Evolutionary conservation across 768 basidiomycete genomes (phyloP), one percentile per base, ranked within the genome.

Genomic region (Calvatia gigantea): DNA sequence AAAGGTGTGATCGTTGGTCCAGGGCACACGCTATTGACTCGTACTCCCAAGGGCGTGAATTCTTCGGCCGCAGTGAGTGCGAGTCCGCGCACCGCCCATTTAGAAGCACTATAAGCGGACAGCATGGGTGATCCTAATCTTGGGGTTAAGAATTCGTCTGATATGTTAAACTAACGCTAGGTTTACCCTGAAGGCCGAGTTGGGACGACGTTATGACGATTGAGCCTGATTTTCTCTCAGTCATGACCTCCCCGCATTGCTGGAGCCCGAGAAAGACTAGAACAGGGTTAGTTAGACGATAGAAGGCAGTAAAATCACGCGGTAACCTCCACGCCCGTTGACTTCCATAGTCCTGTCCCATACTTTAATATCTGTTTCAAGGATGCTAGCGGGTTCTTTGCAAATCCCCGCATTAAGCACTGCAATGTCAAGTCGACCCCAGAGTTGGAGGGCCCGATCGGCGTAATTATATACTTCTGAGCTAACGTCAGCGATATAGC

Each of bases 151-250:
- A 35, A 11, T 21, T 17, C 19, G 25, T 21, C 21, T 11, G 0
- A 1, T 0, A 23, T 19, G 21, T n/a, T 37, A 23, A 21, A 11
- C 9, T 9, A 23, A 19, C 1, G 14, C 1, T 17, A 42, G 19
- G 19, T 42, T 38, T 23, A 63, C 60, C 56, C 56, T 63, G 54
- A 32, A 63, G 53, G 15, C 62, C 62, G n/a, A 63, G 53, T 23
- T 63, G 60, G 5, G 62, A 59, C n/a, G 62, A 57, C 6, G 54
- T 58, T 41, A 61, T 58, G 5, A 63, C 48, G 32, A 63, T 63
- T 7, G 62, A 61, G 2, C 62, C 62, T 14, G 54, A 57, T 12
- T 54, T 54, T 23, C 12, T 54, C 42, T 45, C 43, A 33, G 35
- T 29, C 52, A 54, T 54, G 4, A 21, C 43, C 32, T 44, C 37